Percentiles rank a stretch among this genome's conserved stretches.
These are phyloP conservation scores for Vaccinium corymbosum DNA, from an alignment of 148 eudicot genomes.

Conservation along the genomic window DNA sequence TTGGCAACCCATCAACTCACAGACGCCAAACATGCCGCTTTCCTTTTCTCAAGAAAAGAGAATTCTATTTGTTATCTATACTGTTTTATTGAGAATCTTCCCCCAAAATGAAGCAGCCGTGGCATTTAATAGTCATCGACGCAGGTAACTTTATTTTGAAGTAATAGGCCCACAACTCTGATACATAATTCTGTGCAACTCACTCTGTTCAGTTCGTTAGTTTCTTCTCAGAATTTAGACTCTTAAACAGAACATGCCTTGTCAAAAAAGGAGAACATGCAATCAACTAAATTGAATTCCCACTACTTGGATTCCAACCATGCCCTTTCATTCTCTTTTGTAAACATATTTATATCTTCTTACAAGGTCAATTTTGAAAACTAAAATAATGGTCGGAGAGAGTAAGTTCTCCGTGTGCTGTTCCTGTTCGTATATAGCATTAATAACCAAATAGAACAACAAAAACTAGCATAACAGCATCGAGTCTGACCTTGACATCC, in stretches of 20 bases:
- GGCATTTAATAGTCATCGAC: neutral
- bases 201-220: neutral
- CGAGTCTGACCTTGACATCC: conserved; percentile 76
- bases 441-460: neutral
- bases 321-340: neutral
- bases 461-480: neutral
- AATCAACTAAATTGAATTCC: neutral
- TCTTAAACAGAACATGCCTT: neutral
- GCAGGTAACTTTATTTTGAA: neutral
- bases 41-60: neutral
- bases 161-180: neutral
- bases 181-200: neutral
- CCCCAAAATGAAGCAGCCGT: neutral
- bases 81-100: neutral
- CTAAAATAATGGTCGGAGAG: neutral
- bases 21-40: neutral
- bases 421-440: neutral
- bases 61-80: neutral
- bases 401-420: neutral
- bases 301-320: neutral
- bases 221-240: neutral
- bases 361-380: neutral
- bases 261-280: neutral
- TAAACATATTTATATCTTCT: neutral
- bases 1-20: neutral